Evolutionary conservation across 441 rosid species (phyloP), one percentile per base, ranked within the genome.

Genomic region (Kokia cookei): DNA sequence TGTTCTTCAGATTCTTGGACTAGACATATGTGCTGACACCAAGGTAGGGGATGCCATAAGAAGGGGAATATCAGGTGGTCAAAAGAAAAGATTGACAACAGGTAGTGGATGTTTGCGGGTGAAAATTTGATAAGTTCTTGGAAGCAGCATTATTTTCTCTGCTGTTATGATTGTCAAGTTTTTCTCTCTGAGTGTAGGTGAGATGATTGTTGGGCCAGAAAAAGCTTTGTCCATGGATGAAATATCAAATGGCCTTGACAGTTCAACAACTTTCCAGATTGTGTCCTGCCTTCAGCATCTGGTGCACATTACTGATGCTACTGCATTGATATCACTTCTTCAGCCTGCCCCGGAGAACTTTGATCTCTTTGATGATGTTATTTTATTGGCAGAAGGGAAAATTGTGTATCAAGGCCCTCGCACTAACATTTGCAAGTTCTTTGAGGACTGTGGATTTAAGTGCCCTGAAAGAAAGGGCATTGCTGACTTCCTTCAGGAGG

Each of bases 161-260:
- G 42, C 5, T 29, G 60, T 22, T 17, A 43, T 11, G 6, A n/a
- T 50, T 17, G 42, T 32, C 29, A 26, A n/a, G 13, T 32, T 68
- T 51, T 32, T 22, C 7, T 43, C 37, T 7, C 7, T 27, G 17
- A 50, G 43, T 32, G 37, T 15, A 68, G 72, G 72, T 12, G 94
- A 90, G 85, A 90, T 88, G 88, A 84, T 88, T 27, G 86, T 90
- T 14, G 94, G 91, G 50, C 92, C 94, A 2, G 83, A 83, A 70
- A 86, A 84, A 80, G 88, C 89, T 54, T 48, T 87, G 11, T 85
- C 88, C 69, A 88, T 90, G 93, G 95, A 90, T 71, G 92, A 88
- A 78, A 87, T 90, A 80, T 81, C 95, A 12, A 88, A 87, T 22
- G 95, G 91, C 42, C 78, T 88, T 67, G 93, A 90, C 78, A 88